Percentiles rank a stretch among this genome's conserved stretches.
Conservation (phyloP, 768 basidiomycete species). For the Boletus reticuloceps region DNA sequence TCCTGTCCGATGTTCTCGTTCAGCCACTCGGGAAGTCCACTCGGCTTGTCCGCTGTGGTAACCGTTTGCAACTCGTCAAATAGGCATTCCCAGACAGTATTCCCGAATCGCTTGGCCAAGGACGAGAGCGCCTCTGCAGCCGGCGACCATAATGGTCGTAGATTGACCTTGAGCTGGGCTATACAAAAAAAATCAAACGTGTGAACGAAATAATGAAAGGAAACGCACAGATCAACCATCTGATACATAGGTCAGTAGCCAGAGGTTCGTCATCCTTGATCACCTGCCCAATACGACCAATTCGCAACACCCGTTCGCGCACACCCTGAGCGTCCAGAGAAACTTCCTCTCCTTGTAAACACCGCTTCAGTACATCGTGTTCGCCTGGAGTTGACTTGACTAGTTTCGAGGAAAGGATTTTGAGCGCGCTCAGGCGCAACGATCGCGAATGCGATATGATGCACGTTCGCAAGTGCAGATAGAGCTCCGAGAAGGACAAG, state of each 20-base stretch:
- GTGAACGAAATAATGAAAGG: background rate
- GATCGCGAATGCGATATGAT: conserved; percentile 72
- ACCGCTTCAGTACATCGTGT: conserved; percentile 57
- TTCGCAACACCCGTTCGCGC: conserved; percentile 78
- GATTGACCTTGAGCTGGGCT: conserved; percentile 92
- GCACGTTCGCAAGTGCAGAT: conserved; percentile 48
- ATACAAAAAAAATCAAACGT: background rate
- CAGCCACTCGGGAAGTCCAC: conserved; percentile 25
- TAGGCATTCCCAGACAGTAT: conserved; percentile 68
- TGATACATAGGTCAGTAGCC: conserved; percentile 59
- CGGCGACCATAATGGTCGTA: conserved; percentile 88
- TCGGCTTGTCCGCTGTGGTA: conserved; percentile 6
- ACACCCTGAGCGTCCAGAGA: conserved; percentile 76
- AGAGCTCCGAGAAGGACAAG: conserved; percentile 47
- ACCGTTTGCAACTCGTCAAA: conserved; percentile 57
- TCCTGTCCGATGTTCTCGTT: conserved; percentile 17
- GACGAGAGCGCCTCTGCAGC: conserved; percentile 63
- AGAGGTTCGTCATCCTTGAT: conserved; percentile 49
- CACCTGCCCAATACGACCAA: conserved; percentile 65
- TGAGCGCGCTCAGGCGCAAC: conserved; percentile 63
- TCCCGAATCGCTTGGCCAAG: conserved; percentile 55
- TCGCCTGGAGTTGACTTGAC: conserved; percentile 43
- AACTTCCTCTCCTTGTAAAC: conserved; percentile 79
- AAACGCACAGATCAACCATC: conserved; percentile 71
- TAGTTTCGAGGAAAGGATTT: conserved; percentile 55